Evolutionary conservation across 495 filamentous ascomycete species (phyloP).

Genomic region (Lasiosphaeria miniovina): DNA sequence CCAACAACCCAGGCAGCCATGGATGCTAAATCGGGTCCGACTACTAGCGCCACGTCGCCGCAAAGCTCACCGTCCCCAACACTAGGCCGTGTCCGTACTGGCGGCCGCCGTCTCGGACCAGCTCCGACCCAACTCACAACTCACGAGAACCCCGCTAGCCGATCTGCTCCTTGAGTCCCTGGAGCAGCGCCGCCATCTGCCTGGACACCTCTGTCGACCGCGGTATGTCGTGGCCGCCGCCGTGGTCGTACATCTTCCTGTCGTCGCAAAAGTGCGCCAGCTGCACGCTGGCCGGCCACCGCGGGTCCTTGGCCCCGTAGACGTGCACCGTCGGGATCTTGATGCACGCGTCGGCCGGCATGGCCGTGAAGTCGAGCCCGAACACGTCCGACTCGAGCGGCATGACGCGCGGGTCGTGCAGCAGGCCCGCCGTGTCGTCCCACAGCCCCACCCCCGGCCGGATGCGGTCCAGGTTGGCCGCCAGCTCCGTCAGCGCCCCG

Average conservation of each 20-base stretch:
- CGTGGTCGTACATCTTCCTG: conserved; percentile 51
- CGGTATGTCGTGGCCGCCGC: conserved; percentile 52
- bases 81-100: too few relatives aligned
- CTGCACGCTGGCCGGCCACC: conserved; percentile 54
- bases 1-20: too few relatives aligned
- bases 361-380: conserved; percentile 50
- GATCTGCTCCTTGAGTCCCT: conserved; percentile 21
- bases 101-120: too few relatives aligned
- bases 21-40: too few relatives aligned
- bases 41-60: too few relatives aligned
- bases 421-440: conserved; percentile 30
- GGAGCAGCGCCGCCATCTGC: conserved; percentile 26
- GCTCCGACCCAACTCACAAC: neutral
- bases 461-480: conserved; percentile 27
- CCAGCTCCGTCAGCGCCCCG: conserved; percentile 29
- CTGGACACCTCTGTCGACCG: conserved; percentile 27
- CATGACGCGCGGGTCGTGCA: conserved; percentile 26
- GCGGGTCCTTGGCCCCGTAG: conserved; percentile 57
- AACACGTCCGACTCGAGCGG: conserved; percentile 38
- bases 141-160: neutral
- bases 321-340: conserved; percentile 61
- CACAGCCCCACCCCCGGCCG: conserved; percentile 26
- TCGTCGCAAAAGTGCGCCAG: conserved; percentile 53
- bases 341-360: conserved; percentile 42
- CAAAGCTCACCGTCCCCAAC: too few relatives aligned